Evolutionary conservation across 306 rosid species (phyloP), one percentile per base, ranked within the genome.

Genomic region (Rosa multiflora): DNA sequence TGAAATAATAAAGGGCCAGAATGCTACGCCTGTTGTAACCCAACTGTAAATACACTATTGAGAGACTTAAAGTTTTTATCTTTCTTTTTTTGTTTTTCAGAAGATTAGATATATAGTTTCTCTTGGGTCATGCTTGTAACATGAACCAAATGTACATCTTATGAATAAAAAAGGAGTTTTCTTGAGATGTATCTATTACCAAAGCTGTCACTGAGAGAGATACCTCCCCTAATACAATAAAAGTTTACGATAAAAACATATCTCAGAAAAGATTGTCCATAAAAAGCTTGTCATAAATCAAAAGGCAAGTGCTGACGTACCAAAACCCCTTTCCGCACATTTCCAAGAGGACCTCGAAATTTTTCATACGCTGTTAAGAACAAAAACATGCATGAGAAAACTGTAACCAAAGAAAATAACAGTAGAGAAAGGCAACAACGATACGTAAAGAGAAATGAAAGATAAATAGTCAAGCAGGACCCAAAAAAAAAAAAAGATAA

Each of bases 281-380:
- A 11, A 39, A 20, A 42, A 1, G 43, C 58, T 55, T 59, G 80
- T 73, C 68, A 66, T 26, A 73, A 56, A 73, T 66, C 32, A 51
- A 67, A 83, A 71, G 68, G 78, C 49, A 82, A 68, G 59, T 74
- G 81, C 40, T 75, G 72, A 73, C 89, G 42, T 86, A 95, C 99
- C 96, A 95, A 78, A 75, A 95, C 99, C 89, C 99, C 99, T 91
- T 95, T 95, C 80, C 99, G 88, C 67, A 95, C 99, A 88, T 93
- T 89, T 81, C 99, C 99, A 76, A 95, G 97, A 70, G 94, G 85
- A 48, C 99, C 99, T 61, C 98, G 87, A 82, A 79, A 84, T 70
- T 91, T 89, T 82, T 95, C 98, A 79, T 95, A 95, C 1, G n/a
- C 99, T 95, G 93, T 76, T 73, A 72, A 69, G 75, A 78, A 81